Evolutionary conservation across 2,329 filamentous ascomycete genomes (phyloP), one percentile per base, ranked within the genome.

Genomic region (Thelonectria discophora): DNA sequence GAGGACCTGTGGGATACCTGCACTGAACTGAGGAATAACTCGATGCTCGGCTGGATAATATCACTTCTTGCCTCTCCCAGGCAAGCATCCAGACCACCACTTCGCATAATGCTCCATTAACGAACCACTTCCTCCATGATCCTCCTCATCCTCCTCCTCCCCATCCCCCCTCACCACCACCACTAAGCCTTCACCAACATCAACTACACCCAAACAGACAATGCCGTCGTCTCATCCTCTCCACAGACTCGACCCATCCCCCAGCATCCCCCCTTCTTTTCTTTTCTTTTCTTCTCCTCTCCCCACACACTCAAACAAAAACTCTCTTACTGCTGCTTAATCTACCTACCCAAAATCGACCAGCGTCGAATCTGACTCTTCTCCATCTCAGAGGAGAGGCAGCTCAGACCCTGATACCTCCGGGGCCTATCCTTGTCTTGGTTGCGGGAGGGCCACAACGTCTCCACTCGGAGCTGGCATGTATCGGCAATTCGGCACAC

Each of bases 401-500:
- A n/a, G n/a, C n/a, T n/a, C n/a, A n/a, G n/a, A n/a, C n/a, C n/a
- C n/a, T n/a, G n/a, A n/a, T n/a, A n/a, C 30, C 30, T 24, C 15
- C 18, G 49, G 58, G 53, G 30, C 5, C 59, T 37, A 66, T 60
- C 27, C 68, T 55, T 30, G 30, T 67, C 61, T 13, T 11, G 49
- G 67, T 39, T 5, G 34, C 45, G 51, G 37, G 27, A 60, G 27
- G 21, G n/a, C n/a, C n/a, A n/a, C 50, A 45, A 51, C 39, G 24
- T n/a, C 45, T 30, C 47, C 45, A 43, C 18, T 21, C n/a, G n/a
- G n/a, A n/a, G 21, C 11, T 6, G 13, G 61, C 52, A 40, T 32
- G 10, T 21, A 48, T 67, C 68, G 68, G 68, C 66, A 67, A 70
- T 66, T 40, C 68, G 68, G 68, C 68, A 70, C 65, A 7, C 24